Conservation (phyloP, 2,329 filamentous ascomycete genomes). For the Scedosporium aurantiacum region DNA sequence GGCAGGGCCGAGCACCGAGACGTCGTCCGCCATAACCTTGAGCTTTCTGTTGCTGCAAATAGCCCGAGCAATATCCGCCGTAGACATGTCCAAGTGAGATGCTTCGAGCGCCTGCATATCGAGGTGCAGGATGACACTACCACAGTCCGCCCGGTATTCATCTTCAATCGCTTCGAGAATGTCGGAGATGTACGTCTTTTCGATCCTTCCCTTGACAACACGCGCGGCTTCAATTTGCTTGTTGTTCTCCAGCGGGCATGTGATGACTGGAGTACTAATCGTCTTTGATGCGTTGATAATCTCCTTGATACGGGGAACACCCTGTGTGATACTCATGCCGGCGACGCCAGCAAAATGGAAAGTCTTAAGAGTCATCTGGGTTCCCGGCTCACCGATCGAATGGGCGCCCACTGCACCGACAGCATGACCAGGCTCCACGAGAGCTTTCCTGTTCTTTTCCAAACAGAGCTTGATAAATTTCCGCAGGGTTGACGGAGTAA, state of each 20-base stretch:
- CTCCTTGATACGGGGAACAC: conserved; percentile 99
- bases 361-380: conserved; percentile 98
- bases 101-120: conserved; percentile 69
- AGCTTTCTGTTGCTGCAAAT: conserved; percentile 77
- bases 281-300: conserved; percentile 96
- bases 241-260: conserved; percentile 70
- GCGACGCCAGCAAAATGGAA: conserved; percentile 99
- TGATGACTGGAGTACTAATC: conserved; percentile 91
- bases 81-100: conserved; percentile 68
- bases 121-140: conserved; percentile 70
- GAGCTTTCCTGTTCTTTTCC: conserved; percentile 80
- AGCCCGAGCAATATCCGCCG: conserved; percentile 61
- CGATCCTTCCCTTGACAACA: conserved; percentile 84
- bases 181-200: conserved; percentile 86
- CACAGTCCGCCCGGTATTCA: conserved; percentile 67
- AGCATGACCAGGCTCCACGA: conserved; percentile 87
- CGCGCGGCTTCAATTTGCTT: conserved; percentile 68
- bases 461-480: conserved; percentile 75
- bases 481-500: conserved; percentile 62
- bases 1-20: conserved; percentile 45
- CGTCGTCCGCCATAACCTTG: conserved; percentile 57
- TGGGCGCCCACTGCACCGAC: conserved; percentile 95
- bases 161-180: conserved; percentile 74
- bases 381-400: conserved; percentile 95
- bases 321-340: conserved; percentile 97